phyloP scores from a whole-genome alignment of 1,284 basidiomycete species.

The Blastosporella zonata region DNA sequence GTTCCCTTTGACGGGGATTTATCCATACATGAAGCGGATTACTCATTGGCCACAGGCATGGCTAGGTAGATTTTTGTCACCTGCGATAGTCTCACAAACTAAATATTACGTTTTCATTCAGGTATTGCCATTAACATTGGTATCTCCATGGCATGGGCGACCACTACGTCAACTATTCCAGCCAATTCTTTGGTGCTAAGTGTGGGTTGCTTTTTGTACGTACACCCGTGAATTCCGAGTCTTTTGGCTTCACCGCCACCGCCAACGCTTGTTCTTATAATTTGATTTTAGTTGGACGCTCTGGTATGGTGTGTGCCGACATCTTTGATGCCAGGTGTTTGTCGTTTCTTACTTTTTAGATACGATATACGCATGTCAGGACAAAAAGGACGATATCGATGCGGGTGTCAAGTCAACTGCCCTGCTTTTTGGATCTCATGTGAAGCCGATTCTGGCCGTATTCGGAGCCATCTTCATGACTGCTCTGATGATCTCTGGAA shows the following conservation, averaged over 20 bases:
- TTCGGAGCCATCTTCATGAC: slow-evolving; percentile 39
- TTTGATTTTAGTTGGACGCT: slow-evolving; percentile 11
- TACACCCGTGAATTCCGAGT: no score
- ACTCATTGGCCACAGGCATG: slow-evolving; percentile 73
- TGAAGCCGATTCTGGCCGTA: slow-evolving; percentile 39
- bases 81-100: not conserved
- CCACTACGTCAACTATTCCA: slow-evolving; percentile 24
- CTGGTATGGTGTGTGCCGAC: slow-evolving; percentile 12
- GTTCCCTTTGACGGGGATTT: slow-evolving; percentile 45
- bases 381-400: slow-evolving; percentile 50
- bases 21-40: slow-evolving; percentile 61
- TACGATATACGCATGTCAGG: slow-evolving; percentile 60
- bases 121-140: slow-evolving; percentile 33
- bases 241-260: not conserved
- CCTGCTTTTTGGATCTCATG: slow-evolving; percentile 44
- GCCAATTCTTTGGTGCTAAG: not conserved
- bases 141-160: slow-evolving; percentile 30
- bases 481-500: slow-evolving; percentile 22
- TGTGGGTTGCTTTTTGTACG: slow-evolving; percentile 11
- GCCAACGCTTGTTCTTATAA: not conserved
- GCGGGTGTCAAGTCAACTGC: slow-evolving; percentile 59
- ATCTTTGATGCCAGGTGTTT: not conserved
- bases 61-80: slow-evolving; percentile 37
- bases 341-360: slow-evolving; percentile 40
- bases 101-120: not conserved